Percentiles rank a stretch among this genome's conserved stretches.
phyloP scores from a whole-genome alignment of 2,329 filamentous ascomycete genomes.

The Venturia pyrina region DNA sequence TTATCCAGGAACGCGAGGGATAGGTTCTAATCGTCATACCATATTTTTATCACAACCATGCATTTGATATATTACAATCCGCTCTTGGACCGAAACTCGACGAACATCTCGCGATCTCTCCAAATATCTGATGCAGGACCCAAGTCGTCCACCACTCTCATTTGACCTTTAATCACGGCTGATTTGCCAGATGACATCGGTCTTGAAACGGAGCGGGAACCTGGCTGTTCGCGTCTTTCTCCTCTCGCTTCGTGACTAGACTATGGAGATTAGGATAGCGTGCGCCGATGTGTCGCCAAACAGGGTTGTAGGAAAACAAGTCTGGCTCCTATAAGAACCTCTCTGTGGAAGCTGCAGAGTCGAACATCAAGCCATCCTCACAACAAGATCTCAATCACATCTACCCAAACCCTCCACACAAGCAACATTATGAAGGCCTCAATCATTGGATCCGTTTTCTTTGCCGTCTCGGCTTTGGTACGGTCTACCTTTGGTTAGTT shows the following conservation, averaged over 20 bases:
- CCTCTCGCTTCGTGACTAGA: neutral
- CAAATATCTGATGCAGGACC: neutral
- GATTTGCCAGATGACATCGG: neutral
- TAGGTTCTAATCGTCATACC: neutral
- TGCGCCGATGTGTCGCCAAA: neutral
- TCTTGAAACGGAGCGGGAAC: neutral
- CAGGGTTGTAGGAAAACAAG: neutral
- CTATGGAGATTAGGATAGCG: neutral
- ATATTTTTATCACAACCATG: neutral
- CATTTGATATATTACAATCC: neutral
- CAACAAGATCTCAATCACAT: neutral
- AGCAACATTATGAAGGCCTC: conserved; percentile 3
- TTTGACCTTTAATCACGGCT: neutral
- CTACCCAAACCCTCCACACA: neutral
- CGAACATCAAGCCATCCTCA: neutral
- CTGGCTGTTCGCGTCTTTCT: neutral
- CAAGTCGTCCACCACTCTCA: neutral
- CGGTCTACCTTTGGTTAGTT: neutral
- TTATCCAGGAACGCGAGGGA: neutral
- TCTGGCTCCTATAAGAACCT: neutral
- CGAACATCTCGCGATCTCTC: neutral
- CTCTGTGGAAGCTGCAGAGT: neutral
- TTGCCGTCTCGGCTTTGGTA: neutral
- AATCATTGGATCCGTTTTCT: neutral
- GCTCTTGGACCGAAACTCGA: neutral